Evolutionary conservation across 257 asterid genomes (phyloP).

Genomic region (Solanum pimpinellifolium): DNA sequence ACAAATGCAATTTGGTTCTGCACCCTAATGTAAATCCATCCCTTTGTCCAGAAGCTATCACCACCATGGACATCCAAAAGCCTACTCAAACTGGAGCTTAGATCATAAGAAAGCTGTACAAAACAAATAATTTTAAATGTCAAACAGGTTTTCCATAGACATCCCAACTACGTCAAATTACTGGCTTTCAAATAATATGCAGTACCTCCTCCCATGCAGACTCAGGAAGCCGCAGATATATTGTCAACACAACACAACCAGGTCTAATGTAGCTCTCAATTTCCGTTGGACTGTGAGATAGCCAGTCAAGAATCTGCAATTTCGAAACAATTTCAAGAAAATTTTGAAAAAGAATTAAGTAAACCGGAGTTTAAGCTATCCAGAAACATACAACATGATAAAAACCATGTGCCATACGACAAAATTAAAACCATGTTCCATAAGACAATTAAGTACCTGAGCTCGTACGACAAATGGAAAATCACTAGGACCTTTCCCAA

Average conservation of each 20-base stretch:
- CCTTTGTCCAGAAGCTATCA: slow-evolving; percentile 57
- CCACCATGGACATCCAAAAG: slow-evolving; percentile 45
- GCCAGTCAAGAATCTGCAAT: slow-evolving; percentile 84
- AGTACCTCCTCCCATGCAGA: slow-evolving; percentile 77
- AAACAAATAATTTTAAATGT: not conserved
- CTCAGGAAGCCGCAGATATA: slow-evolving; percentile 54
- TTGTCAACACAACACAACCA: slow-evolving; percentile 70
- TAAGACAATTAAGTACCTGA: slow-evolving; percentile 34
- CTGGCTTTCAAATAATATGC: not conserved
- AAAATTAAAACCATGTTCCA: not conserved
- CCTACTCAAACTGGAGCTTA: slow-evolving; percentile 57
- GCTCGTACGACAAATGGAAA: slow-evolving; percentile 55
- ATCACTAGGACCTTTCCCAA: slow-evolving; percentile 74
- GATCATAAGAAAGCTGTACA: slow-evolving; percentile 52
- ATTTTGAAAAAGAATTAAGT: slow-evolving; percentile 3
- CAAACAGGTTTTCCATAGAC: not conserved
- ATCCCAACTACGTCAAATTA: not conserved
- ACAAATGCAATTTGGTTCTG: slow-evolving; percentile 57
- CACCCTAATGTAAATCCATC: slow-evolving; percentile 70
- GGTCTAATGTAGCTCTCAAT: slow-evolving; percentile 92
- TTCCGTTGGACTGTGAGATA: slow-evolving; percentile 78
- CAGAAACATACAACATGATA: not conserved
- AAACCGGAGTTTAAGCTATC: not conserved
- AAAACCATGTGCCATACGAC: not conserved
- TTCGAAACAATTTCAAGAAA: not conserved